Evolutionary conservation across 2,329 filamentous ascomycete species (phyloP), one percentile per base, ranked within the genome.

Genomic region (Chaetoscypha palmicola): DNA sequence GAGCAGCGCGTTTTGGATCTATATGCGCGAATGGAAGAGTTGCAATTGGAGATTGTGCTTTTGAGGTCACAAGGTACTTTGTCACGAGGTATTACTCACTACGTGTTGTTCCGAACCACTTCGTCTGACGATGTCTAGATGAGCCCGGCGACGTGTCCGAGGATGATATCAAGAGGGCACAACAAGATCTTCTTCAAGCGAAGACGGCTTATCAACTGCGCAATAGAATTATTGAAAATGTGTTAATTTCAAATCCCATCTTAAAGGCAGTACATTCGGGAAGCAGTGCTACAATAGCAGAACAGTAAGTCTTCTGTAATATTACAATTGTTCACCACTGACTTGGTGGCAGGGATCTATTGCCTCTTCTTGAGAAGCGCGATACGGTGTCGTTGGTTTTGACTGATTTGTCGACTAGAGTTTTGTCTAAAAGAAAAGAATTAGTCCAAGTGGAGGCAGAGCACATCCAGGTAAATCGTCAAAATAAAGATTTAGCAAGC

Each of bases 251-350:
- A 45, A 83, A 87, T 56, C 86, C 88, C 5, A 79, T 86, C 31
- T 68, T 94, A 45, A 86, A 85, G 58, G 83, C 87, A 5, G 79
- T 91, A 30, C 86, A 94, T 61, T 69, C 76, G 47, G 79, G 79
- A 33, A 76, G 74, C 10, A 72, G 77, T 47, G 74, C 78, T 14
- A 76, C 78, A 2, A 75, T 77, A 34, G 70, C 81, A 41, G 86
- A 92, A 65, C 76, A 79, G 86, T 86, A 71, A 43, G 62, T 19
- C 4, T 21, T 41, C 16, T 3, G 12, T 31, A 26, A 11, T 31
- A 23, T 43, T 17, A 14, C 28, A 33, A 17, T 24, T 20, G 24
- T 44, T 42, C 40, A 32, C n/a, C 19, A 52, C 36, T 55, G 14
- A 48, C 19, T 31, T n/a, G 35, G 8, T 31, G 40, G 49, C 17